Percentiles rank a stretch among this genome's conserved stretches.
Evolutionary conservation across 2,329 filamentous ascomycete genomes (phyloP).

Genomic region (Aspergillus arachidicola): DNA sequence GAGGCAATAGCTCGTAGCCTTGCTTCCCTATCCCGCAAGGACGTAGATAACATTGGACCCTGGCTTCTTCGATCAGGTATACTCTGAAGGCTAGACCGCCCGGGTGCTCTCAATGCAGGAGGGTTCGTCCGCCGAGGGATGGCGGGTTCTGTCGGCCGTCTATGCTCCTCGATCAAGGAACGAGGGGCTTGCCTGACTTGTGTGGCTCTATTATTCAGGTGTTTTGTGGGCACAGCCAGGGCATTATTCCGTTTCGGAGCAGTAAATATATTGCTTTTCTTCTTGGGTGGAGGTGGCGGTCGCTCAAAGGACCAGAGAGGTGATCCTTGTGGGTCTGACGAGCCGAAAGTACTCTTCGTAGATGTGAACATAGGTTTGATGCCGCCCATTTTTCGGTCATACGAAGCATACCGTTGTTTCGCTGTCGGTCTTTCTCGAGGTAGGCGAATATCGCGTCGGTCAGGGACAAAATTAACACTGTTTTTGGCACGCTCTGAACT

Average conservation of each 20-base stretch:
- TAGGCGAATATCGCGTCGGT: constrained; percentile 29
- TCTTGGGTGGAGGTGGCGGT: constrained; percentile 29
- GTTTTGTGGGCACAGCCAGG: constrained; percentile 44
- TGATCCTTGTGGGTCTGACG: constrained; percentile 18
- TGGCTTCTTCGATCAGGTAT: constrained; percentile 1
- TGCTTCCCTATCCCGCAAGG: constrained; percentile 33
- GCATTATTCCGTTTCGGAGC: constrained; percentile 39
- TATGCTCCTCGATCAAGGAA: constrained; percentile 46
- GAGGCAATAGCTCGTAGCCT: constrained; percentile 34
- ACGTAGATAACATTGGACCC: constrained; percentile 10
- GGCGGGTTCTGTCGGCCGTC: constrained; percentile 27
- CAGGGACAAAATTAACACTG: constrained; percentile 59
- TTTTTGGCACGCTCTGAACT: constrained; percentile 61
- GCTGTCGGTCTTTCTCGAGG: constrained; percentile 33
- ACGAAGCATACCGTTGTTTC: constrained; percentile 34
- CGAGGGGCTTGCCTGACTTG: constrained; percentile 43
- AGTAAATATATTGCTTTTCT: constrained; percentile 38
- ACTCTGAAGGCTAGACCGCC: constrained; percentile 17
- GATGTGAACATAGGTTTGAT: constrained; percentile 26
- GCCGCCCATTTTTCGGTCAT: constrained; percentile 37
- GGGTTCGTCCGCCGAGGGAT: constrained; percentile 16
- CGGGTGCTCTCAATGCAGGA: constrained; percentile 21
- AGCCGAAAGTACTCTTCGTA: constrained; percentile 7
- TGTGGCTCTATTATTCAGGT: constrained; percentile 41
- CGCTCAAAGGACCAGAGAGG: constrained; percentile 28